phyloP scores from a whole-genome alignment of 139 green algal species.

The Micractinium conductrix region DNA sequence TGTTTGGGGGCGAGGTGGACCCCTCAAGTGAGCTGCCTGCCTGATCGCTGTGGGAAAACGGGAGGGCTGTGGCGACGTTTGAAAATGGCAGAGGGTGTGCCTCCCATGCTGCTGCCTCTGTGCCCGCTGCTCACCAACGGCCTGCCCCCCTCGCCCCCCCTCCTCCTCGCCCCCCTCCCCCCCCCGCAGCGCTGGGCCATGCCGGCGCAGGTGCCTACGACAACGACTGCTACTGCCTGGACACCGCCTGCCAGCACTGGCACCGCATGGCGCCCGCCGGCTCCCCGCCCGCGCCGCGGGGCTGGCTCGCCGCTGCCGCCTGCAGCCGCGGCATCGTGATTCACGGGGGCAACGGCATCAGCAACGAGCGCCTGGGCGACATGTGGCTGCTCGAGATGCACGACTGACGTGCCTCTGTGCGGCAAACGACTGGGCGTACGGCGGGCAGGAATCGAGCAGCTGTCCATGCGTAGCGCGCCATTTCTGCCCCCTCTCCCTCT shows the following conservation, averaged over 20 bases:
- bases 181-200: not conserved
- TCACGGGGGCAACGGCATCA: constrained; percentile 52
- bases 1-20: constrained; percentile 68
- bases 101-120: not conserved
- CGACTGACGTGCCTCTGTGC: too few species aligned
- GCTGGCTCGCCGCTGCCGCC: constrained; percentile 53
- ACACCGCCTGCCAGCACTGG: constrained; percentile 37
- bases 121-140: too few species aligned
- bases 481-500: too few species aligned
- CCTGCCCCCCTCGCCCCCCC: not conserved
- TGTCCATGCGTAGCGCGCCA: too few species aligned
- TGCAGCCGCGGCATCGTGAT: constrained; percentile 39
- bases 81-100: not conserved
- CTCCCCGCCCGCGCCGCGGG: constrained; percentile 40
- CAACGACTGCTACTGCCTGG: constrained; percentile 30
- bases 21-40: constrained; percentile 33
- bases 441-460: too few species aligned
- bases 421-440: too few species aligned
- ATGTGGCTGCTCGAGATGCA: constrained; percentile 54
- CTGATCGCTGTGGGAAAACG: too few species aligned
- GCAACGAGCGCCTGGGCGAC: constrained; percentile 56
- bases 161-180: too few species aligned
- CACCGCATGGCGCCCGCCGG: constrained; percentile 19
- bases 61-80: not conserved
- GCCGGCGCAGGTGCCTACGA: constrained; percentile 60